Conservation (phyloP, 345 rosid species). For the Clausena lansium region DNA sequence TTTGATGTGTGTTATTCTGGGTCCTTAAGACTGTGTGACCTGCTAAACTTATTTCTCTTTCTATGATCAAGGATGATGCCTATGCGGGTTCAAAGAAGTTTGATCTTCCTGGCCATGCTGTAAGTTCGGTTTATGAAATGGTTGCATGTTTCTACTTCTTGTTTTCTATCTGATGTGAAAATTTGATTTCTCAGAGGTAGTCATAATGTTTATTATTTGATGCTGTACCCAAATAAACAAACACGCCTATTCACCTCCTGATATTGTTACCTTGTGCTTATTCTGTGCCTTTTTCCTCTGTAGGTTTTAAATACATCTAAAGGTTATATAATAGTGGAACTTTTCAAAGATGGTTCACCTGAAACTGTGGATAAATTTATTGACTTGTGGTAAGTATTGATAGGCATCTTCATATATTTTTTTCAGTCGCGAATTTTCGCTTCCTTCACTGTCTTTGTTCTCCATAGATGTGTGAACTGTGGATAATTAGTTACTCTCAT, state of each 20-base stretch:
- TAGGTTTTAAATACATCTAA: constrained; percentile 79
- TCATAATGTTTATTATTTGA: not conserved
- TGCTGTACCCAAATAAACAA: not conserved
- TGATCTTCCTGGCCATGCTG: constrained; percentile 82
- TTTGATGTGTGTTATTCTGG: not conserved
- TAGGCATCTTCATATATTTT: not conserved
- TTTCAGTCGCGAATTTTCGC: not conserved
- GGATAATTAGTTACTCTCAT: not conserved
- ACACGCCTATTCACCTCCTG: not conserved
- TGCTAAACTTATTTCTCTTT: constrained; percentile 5
- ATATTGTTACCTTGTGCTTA: not conserved
- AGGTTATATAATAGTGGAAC: constrained; percentile 66
- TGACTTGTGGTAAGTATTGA: constrained; percentile 56
- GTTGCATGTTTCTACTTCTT: not conserved
- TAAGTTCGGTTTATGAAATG: constrained; percentile 33
- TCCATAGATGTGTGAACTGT: not conserved
- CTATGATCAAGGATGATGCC: constrained; percentile 42
- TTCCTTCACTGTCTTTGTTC: not conserved
- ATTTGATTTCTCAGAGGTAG: not conserved
- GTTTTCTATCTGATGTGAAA: not conserved
- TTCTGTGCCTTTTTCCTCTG: constrained; percentile 13
- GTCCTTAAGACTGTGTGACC: not conserved
- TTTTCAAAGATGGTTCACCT: constrained; percentile 69
- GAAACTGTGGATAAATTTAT: constrained; percentile 77
- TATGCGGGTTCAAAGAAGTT: constrained; percentile 46